phyloP scores from a whole-genome alignment of 1,284 basidiomycete genomes.

The Ustilago shanxiensis region DNA sequence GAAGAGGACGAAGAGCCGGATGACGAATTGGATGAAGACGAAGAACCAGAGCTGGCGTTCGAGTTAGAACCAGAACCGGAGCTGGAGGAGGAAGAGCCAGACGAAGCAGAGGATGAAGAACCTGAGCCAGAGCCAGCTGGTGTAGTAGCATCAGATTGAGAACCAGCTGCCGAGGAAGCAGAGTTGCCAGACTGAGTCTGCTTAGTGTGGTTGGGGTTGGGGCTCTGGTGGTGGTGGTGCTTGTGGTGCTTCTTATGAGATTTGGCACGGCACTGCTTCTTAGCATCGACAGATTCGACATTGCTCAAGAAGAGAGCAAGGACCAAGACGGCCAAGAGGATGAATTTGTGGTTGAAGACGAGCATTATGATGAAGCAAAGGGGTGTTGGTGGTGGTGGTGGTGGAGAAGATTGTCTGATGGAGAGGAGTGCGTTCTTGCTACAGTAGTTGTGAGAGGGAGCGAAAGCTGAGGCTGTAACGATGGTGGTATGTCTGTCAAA shows the following conservation, averaged over 20 bases:
- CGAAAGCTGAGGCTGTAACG: constrained; percentile 24
- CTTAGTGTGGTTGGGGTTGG: not conserved
- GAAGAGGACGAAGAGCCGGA: constrained; percentile 15
- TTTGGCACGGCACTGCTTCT: constrained; percentile 44
- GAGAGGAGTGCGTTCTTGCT: constrained; percentile 12
- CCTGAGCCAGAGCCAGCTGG: constrained; percentile 3
- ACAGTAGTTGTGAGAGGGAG: constrained; percentile 29
- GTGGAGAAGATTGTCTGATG: not conserved
- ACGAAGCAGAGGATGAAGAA: constrained; percentile 11
- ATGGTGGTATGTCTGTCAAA: constrained; percentile 50
- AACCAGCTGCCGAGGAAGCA: constrained; percentile 1
- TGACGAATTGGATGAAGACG: constrained; percentile 8
- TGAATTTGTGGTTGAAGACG: constrained; percentile 45
- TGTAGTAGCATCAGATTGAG: constrained; percentile 16
- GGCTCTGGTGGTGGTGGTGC: constrained; percentile 7
- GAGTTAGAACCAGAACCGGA: constrained; percentile 20
- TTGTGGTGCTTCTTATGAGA: constrained; percentile 25
- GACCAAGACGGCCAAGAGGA: constrained; percentile 41
- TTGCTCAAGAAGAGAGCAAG: constrained; percentile 33
- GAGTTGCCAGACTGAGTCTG: constrained; percentile 1
- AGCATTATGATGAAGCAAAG: constrained; percentile 22
- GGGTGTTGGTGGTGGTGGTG: not conserved
- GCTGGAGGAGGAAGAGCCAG: constrained; percentile 14
- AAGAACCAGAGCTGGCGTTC: constrained; percentile 23
- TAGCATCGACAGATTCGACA: constrained; percentile 31